These are phyloP conservation scores for Ustilago loliicola DNA, from an alignment of 1,284 basidiomycete genomes.

Conservation along the genomic window DNA sequence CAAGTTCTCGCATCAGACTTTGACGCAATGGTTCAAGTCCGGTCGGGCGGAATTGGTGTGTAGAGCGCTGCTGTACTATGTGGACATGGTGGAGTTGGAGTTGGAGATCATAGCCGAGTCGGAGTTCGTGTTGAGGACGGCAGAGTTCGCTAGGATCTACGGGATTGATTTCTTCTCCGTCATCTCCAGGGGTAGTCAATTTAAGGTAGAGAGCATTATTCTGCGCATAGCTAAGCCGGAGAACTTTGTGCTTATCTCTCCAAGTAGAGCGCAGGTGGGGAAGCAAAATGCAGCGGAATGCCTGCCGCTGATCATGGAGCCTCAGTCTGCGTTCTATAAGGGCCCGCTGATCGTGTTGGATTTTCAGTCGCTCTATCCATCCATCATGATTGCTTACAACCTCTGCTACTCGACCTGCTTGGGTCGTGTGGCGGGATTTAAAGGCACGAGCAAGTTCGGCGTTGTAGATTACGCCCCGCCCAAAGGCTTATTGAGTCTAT, in stretches of 20 bases:
- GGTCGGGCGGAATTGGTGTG: constrained; percentile 28
- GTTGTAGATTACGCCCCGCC: constrained; percentile 79
- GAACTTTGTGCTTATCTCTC: constrained; percentile 72
- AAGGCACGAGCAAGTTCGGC: constrained; percentile 89
- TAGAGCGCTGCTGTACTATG: constrained; percentile 55
- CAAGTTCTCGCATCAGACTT: constrained; percentile 78
- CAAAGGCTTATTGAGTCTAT: constrained; percentile 74
- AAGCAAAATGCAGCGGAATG: constrained; percentile 95
- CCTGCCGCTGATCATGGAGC: constrained; percentile 94
- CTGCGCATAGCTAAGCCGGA: constrained; percentile 98
- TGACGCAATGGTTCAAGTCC: constrained; percentile 80
- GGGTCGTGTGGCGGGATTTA: constrained; percentile 86
- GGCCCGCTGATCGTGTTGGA: constrained; percentile 92
- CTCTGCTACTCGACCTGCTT: constrained; percentile 81
- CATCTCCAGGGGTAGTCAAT: constrained; percentile 92
- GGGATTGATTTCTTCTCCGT: constrained; percentile 98
- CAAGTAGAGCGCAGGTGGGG: constrained; percentile 64
- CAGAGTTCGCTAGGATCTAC: constrained; percentile 93
- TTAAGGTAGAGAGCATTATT: constrained; percentile 98
- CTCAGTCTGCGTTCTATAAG: constrained; percentile 89
- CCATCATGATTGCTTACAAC: constrained; percentile 98
- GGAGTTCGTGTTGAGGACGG: constrained; percentile 66
- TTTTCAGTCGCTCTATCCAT: constrained; percentile 95
- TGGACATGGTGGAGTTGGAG: constrained; percentile 54
- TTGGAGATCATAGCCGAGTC: constrained; percentile 64